phyloP scores from a whole-genome alignment of 108 stramenopile genomes.

The Epipyxis sp. region DNA sequence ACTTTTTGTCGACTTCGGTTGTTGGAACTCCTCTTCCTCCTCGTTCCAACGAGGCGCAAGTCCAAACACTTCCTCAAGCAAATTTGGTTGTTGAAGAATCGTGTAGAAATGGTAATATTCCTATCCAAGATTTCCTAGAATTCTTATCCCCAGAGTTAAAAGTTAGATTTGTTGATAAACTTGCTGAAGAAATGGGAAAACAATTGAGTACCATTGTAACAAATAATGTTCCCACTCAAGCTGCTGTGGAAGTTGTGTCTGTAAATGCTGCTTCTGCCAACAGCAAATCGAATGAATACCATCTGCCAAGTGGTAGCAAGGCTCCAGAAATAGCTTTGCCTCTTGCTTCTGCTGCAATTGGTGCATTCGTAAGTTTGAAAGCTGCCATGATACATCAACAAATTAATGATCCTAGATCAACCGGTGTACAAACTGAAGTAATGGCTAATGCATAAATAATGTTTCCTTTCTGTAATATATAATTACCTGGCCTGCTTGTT shows the following conservation, averaged over 20 bases:
- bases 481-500: no score
- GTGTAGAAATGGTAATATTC: no score
- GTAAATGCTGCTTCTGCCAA: no score
- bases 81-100: no score
- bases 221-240: not conserved
- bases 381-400: no score
- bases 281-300: no score
- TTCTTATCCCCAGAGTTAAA: slow-evolving; percentile 19
- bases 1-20: not conserved
- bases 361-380: slow-evolving; percentile 49
- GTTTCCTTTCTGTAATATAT: no score
- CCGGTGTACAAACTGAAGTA: no score
- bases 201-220: not conserved
- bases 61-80: not conserved
- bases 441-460: no score
- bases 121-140: not conserved
- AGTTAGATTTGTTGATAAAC: slow-evolving; percentile 25
- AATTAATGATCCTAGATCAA: no score
- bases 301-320: slow-evolving; percentile 8
- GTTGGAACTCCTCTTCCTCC: not conserved
- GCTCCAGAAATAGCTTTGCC: slow-evolving; percentile 52
- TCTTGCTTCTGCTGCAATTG: slow-evolving; percentile 54
- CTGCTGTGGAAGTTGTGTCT: no score
- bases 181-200: slow-evolving; percentile 11
- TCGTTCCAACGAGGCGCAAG: slow-evolving; percentile 11